These are phyloP conservation scores for Candida sp. DNA, from an alignment of 1,139 yeast species.

Conservation along the genomic window DNA sequence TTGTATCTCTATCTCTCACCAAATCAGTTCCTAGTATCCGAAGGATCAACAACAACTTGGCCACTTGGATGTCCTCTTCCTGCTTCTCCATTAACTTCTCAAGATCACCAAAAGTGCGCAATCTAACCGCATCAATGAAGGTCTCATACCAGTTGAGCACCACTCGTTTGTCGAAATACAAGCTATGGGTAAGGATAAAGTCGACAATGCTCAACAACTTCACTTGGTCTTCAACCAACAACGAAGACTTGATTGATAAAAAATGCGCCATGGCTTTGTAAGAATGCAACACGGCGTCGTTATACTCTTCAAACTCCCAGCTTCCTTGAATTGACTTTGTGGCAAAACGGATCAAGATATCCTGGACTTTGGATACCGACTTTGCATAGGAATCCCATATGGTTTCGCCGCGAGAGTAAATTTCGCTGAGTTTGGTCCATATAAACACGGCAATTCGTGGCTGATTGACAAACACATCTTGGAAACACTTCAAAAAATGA, in stretches of 20 bases:
- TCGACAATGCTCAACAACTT: constrained; percentile 62
- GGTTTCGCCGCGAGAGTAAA: constrained; percentile 52
- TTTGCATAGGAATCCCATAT: constrained; percentile 70
- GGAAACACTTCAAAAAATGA: constrained; percentile 56
- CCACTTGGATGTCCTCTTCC: constrained; percentile 58
- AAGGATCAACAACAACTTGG: constrained; percentile 62
- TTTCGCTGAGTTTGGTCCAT: constrained; percentile 46
- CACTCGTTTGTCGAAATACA: constrained; percentile 39
- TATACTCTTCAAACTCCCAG: constrained; percentile 33
- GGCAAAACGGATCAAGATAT: constrained; percentile 51
- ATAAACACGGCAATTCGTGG: constrained; percentile 59
- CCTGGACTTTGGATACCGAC: constrained; percentile 63
- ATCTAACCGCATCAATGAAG: constrained; percentile 56
- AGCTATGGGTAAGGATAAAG: constrained; percentile 49
- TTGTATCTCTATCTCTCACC: constrained; percentile 35
- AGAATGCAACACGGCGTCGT: constrained; percentile 30
- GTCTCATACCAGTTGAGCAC: constrained; percentile 41
- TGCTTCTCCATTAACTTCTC: constrained; percentile 33
- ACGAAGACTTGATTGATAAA: constrained; percentile 48
- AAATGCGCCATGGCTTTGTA: constrained; percentile 50
- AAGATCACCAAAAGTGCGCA: constrained; percentile 54
- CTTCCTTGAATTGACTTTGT: constrained; percentile 29
- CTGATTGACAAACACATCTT: constrained; percentile 30
- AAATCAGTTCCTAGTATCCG: constrained; percentile 57
- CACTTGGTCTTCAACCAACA: constrained; percentile 62